Conservation (phyloP, 768 basidiomycete species). For the Leccinum variicolor region DNA sequence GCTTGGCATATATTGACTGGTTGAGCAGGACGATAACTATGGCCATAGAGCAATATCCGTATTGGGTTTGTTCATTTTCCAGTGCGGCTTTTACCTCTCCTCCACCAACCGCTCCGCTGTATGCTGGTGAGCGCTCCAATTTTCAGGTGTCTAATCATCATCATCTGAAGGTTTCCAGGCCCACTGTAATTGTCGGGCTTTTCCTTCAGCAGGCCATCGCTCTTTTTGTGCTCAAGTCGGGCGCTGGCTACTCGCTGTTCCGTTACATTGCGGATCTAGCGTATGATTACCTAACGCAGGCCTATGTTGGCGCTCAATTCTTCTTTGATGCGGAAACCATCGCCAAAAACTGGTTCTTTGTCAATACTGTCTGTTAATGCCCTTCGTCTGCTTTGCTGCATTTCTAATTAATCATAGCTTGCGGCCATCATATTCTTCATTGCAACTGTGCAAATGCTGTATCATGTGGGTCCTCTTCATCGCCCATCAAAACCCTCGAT, state of each 20-base stretch:
- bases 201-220: constrained; percentile 85
- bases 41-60: constrained; percentile 82
- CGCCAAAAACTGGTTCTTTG: constrained; percentile 78
- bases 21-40: constrained; percentile 56
- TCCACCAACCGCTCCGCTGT: constrained; percentile 63
- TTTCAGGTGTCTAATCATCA: background rate
- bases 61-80: constrained; percentile 77
- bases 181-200: constrained; percentile 83
- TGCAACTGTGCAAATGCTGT: constrained; percentile 88
- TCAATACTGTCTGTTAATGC: constrained; percentile 56
- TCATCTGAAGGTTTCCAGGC: constrained; percentile 41
- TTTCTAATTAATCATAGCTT: constrained; percentile 41
- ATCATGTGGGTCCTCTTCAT: constrained; percentile 46
- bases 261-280: constrained; percentile 78
- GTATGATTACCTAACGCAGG: constrained; percentile 72
- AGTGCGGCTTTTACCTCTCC: constrained; percentile 65
- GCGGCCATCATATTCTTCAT: constrained; percentile 90
- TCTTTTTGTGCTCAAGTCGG: constrained; percentile 83
- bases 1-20: constrained; percentile 11
- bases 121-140: constrained; percentile 56
- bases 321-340: constrained; percentile 74
- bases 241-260: constrained; percentile 82
- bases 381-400: constrained; percentile 7
- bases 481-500: background rate
- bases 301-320: constrained; percentile 68